Evolutionary conservation across 1,139 yeast species (phyloP).

Genomic region (Pichia sp.): DNA sequence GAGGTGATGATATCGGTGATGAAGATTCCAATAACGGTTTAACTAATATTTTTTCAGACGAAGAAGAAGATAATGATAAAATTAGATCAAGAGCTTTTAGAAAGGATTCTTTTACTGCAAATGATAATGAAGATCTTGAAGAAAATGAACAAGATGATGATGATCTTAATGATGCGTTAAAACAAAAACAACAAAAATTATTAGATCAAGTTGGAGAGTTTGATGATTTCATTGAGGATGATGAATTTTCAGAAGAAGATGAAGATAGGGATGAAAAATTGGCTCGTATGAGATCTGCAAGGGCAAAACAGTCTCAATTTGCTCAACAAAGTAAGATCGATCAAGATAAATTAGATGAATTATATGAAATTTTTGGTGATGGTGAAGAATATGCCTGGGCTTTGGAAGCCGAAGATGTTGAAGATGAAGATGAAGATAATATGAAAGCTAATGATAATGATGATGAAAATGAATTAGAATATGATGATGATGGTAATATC

Average conservation of each 20-base stretch:
- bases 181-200: slow-evolving; percentile 21
- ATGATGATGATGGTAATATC: slow-evolving; percentile 40
- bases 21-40: slow-evolving; percentile 38
- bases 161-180: slow-evolving; percentile 26
- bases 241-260: slow-evolving; percentile 90
- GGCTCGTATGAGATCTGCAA: slow-evolving; percentile 35
- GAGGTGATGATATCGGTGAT: slow-evolving; percentile 34
- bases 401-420: slow-evolving; percentile 77
- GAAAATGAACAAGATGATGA: slow-evolving; percentile 34
- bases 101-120: not conserved
- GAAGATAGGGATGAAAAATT: slow-evolving; percentile 36
- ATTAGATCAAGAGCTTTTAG: not conserved
- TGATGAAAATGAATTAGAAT: slow-evolving; percentile 37
- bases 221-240: slow-evolving; percentile 96
- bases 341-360: slow-evolving; percentile 86
- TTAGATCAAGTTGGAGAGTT: slow-evolving; percentile 57
- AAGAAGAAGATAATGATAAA: slow-evolving; percentile 40
- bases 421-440: slow-evolving; percentile 34
- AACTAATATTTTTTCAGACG: slow-evolving; percentile 81
- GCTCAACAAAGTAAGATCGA: slow-evolving; percentile 46
- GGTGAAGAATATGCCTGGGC: slow-evolving; percentile 99
- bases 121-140: slow-evolving; percentile 30
- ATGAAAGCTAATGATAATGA: slow-evolving; percentile 28
- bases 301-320: slow-evolving; percentile 26
- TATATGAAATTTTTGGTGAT: slow-evolving; percentile 92